Base-by-base conservation (phyloP, 805 yeast genomes). In the Myxozyma neotropica region DNA sequence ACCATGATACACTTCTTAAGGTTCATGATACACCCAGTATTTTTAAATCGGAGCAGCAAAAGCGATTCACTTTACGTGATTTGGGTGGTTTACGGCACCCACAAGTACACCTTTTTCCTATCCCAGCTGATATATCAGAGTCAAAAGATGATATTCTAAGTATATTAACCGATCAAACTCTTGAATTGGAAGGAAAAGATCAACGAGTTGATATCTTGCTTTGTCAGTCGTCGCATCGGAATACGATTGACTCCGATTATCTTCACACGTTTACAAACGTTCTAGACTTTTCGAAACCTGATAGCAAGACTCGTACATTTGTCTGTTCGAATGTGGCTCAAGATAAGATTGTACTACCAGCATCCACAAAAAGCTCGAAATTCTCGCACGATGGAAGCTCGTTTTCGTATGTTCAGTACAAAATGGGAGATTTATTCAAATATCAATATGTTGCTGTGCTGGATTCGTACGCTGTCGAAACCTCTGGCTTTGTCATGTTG, bases 371-470 rank as follows among this genome's bases (percentile, higher is more conserved):
- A 23, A 71, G 77, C 0, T 59, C 63, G 0, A 72, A 74, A 12
- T 68, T 82, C 0, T 84, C 84, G 36, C 85, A 91, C 0, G 74
- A 74, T 0, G 55, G 68, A 2, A 33, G 63, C 1, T 85, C 89
- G 2, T 83, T 81, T 66, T 72, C 80, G 59, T 78, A 83, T 8
- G 45, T 84, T 1, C 78, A 78, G 55, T 71, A 81, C 7, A 74
- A 77, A 13, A 64, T 78, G 0, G 67, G 75, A 0, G 71, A 76
- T 2, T 62, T 85, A 5, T 45, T 74, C 0, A 69, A 72, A 8
- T 86, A 77, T 66, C 85, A 83, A 53, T 75, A 78, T 38, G 73
- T 87, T 17, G 75, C 86, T 0, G 72, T 85, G 38, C 80, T 80
- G 10, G 79, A 77, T 48, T 64, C 72, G 5, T 47, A 53, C 6